Evolutionary conservation across 1,284 basidiomycete genomes (phyloP), one percentile per base, ranked within the genome.

Genomic region (Hypsizygus ulmarius): DNA sequence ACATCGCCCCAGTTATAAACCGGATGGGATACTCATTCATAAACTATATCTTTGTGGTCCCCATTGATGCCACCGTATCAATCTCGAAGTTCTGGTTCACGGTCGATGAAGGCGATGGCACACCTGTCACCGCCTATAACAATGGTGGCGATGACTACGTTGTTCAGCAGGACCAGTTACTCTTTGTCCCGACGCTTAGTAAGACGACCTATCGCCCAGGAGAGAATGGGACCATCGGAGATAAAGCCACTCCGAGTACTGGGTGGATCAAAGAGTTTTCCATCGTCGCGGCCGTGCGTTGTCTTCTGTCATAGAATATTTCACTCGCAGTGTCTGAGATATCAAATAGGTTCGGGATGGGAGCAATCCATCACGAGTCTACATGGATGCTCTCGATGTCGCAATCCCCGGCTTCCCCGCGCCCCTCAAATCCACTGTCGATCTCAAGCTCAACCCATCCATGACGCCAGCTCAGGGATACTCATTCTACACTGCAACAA

Each of bases 41-140:
- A 39, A 65, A 67, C 51, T 73, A 73, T 58, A 60, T 68, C 43
- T 74, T 72, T 41, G 61, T 73, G 9, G 69, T 73, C 3, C 70
- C 71, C 3, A 64, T 69, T 40, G 49, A 66, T 47, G 46, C 62
- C 5, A 45, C 60, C 6, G 55, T 48, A 9, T 72, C 70, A 7
- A 63, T 72, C 27, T 61, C 66, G 21, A 67, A 62, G 29, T 72
- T 72, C 52, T 71, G 68, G 69, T 71, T 72, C 53, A 56, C 62
- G 21, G 66, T 71, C 7, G 64, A 72, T 41, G 68, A 71, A 40
- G 57, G 63, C 27, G 59, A 71, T 43, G 70, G 70, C 9, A 65
- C 61, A 27, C 54, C 53, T 2, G 43, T 60, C 3, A 64, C 64
- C 2, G 55, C 56, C 1, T 67, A 69, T 51, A 61, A 69, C n/a